phyloP scores from a whole-genome alignment of 345 rosid species.

The Odontarrhena argentea region DNA sequence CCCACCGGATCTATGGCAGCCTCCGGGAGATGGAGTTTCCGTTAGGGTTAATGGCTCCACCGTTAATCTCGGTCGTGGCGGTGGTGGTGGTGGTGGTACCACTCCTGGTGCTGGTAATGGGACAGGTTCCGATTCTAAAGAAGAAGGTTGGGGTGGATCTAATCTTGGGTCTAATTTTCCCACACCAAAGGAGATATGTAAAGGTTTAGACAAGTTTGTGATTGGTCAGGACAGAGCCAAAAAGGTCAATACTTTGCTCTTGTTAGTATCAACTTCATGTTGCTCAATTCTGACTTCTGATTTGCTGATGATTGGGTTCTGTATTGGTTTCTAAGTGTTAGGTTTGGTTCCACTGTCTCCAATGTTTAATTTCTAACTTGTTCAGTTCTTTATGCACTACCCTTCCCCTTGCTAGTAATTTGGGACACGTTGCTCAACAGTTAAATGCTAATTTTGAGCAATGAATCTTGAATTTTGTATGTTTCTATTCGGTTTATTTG shows the following conservation, averaged over 20 bases:
- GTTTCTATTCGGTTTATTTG: conserved; percentile 10
- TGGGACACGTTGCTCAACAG: neutral
- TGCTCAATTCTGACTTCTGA: neutral
- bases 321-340: neutral
- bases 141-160: conserved; percentile 91
- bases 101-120: conserved; percentile 41
- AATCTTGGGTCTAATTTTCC: conserved; percentile 87
- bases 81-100: conserved; percentile 45
- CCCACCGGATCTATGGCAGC: conserved; percentile 99
- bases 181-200: conserved; percentile 94
- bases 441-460: neutral
- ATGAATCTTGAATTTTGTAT: neutral
- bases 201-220: conserved; percentile 89
- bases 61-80: conserved; percentile 49
- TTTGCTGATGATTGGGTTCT: conserved; percentile 3
- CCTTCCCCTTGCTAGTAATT: no score
- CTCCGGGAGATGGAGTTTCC: conserved; percentile 83
- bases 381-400: neutral
- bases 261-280: neutral
- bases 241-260: conserved; percentile 58
- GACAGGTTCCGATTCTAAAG: conserved; percentile 56
- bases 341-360: conserved; percentile 8
- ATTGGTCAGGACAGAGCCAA: conserved; percentile 98
- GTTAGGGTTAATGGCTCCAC: conserved; percentile 49
- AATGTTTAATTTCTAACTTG: neutral